Evolutionary conservation across 2,329 filamentous ascomycete genomes (phyloP), one percentile per base, ranked within the genome.

Genomic region (Apiospora rasikravindrae): DNA sequence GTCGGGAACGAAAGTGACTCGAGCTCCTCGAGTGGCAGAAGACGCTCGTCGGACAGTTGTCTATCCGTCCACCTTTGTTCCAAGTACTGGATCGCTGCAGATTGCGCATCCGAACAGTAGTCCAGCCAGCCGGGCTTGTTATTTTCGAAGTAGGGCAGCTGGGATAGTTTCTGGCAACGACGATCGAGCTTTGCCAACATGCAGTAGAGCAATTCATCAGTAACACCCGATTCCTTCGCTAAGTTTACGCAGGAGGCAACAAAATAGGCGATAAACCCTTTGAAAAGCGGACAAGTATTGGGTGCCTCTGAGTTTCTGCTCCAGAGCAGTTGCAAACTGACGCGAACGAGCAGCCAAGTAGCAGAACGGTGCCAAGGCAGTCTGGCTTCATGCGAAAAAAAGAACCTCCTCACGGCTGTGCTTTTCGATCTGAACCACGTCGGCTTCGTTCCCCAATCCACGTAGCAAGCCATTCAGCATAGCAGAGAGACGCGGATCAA

Each of bases 121-220:
- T 26, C 14, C 2, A 71, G 22, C 70, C 70, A 71, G 4, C 4
- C 13, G 2, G 70, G 70, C 45, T 47, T 51, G 0, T 29, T 69
- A 16, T 44, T 29, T n/a, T 29, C 22, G 6, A n/a, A 64, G 11
- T 64, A 29, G 37, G 40, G 37, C 10, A 33, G 14, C 14, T 67
- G 45, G 6, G 66, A 69, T 19, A 71, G 22, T 47, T 71, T 71
- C 22, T 22, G 33, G 19, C 49, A 69, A 4, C 70, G 61, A 40
- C 70, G 61, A 13, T 71, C 33, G 70, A 71, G 26, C 40, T 71
- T 71, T 66, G 70, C 70, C 16, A 42, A n/a, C 70, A 71, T 71
- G 33, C 64, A 71, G 37, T 71, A 69, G 3, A 71, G 7, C 37
- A 69, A 6, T 1, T 71, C 33, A 29, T 69, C 47, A 16, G 45